Conservation (phyloP, 2,329 filamentous ascomycete species). For the Chalaropsis thielavioides region DNA sequence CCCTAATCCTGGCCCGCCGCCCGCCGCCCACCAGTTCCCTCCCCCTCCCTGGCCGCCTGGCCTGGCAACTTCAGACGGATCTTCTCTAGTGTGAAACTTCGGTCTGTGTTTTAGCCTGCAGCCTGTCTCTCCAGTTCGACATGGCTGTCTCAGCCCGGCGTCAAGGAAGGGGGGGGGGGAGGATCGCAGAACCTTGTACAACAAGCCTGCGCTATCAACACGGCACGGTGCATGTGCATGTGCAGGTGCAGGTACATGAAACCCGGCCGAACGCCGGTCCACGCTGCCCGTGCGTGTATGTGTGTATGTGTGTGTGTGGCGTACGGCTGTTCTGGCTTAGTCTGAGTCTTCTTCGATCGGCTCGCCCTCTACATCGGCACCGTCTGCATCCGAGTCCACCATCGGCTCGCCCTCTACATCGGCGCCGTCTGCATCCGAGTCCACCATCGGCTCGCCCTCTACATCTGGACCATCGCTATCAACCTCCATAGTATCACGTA, state of each 20-base stretch:
- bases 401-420: constrained; percentile 37
- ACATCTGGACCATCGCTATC: constrained; percentile 34
- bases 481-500: constrained; percentile 30
- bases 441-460: constrained; percentile 34
- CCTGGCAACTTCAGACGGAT: not conserved
- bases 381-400: constrained; percentile 32
- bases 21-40: not conserved
- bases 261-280: not conserved
- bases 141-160: not conserved
- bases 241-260: not conserved
- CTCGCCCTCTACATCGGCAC: constrained; percentile 38
- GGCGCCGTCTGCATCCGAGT: constrained; percentile 34
- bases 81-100: constrained; percentile 1
- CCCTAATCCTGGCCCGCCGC: not conserved
- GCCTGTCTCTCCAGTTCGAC: not conserved
- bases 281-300: not conserved
- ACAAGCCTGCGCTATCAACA: no score
- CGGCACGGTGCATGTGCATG: not conserved
- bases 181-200: no score
- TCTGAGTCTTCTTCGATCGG: constrained; percentile 10
- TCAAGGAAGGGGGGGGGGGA: no score
- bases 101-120: not conserved
- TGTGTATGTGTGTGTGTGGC: not conserved
- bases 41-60: not conserved
- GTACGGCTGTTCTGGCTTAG: not conserved